Conservation (phyloP, 768 basidiomycete genomes). For the Russula lepida region DNA sequence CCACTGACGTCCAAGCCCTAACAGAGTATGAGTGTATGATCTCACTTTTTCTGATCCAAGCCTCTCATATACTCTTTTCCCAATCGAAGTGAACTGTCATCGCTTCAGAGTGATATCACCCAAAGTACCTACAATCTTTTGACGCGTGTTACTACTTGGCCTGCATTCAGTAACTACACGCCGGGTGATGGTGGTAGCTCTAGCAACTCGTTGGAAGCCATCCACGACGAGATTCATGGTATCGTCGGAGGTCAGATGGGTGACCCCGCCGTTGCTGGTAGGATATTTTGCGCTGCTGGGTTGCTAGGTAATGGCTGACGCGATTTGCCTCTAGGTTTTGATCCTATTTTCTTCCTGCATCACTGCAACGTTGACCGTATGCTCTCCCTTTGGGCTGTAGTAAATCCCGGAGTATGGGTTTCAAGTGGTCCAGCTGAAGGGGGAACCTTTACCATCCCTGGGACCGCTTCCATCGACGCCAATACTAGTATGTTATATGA, state of each 20-base stretch:
- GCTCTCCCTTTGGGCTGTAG: constrained; percentile 42
- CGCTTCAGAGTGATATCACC: not conserved
- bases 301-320: not conserved
- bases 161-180: constrained; percentile 40
- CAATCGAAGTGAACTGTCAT: not conserved
- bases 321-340: constrained; percentile 34
- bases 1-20: constrained; percentile 26
- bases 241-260: constrained; percentile 22
- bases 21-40: constrained; percentile 25
- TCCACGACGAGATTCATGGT: constrained; percentile 40
- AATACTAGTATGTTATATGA: not conserved
- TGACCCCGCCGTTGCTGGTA: constrained; percentile 28
- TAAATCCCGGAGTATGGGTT: constrained; percentile 38
- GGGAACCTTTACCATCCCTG: constrained; percentile 13
- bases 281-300: constrained; percentile 34
- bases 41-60: not conserved
- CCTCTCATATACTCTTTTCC: not conserved
- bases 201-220: too few species aligned
- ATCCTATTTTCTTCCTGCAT: constrained; percentile 48
- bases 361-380: constrained; percentile 46
- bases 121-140: constrained; percentile 28
- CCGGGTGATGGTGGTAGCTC: constrained; percentile 30
- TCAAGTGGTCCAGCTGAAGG: constrained; percentile 18
- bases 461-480: not conserved
- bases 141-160: constrained; percentile 33